Conservation (phyloP, 2,329 filamentous ascomycete genomes). For the Chalaropsis ovoidea region DNA sequence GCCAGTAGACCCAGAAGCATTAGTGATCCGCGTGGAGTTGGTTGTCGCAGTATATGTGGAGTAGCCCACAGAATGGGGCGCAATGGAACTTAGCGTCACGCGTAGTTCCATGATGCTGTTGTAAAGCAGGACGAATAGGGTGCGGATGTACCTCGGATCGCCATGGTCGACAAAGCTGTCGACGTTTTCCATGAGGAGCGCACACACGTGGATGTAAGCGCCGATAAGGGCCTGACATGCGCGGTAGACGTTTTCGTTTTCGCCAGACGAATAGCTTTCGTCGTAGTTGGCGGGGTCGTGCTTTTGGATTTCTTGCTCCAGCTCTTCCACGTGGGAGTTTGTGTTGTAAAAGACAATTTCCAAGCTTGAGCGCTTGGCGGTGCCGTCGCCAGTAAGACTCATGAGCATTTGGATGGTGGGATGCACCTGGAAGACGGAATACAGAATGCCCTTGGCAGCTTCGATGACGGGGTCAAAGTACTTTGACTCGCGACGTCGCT, state of each 20-base stretch:
- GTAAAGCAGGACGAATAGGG: constrained; percentile 52
- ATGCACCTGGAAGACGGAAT: constrained; percentile 58
- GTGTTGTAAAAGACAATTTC: constrained; percentile 60
- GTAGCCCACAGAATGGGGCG: constrained; percentile 22
- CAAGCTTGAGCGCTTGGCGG: constrained; percentile 51
- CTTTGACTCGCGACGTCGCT: constrained; percentile 53
- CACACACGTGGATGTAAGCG: constrained; percentile 56
- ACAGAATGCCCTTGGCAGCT: constrained; percentile 55
- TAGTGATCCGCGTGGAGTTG: constrained; percentile 7
- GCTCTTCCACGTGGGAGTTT: constrained; percentile 54
- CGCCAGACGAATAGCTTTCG: constrained; percentile 38
- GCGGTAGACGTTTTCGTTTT: constrained; percentile 54
- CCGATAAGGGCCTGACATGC: constrained; percentile 54
- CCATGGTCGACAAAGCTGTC: constrained; percentile 55
- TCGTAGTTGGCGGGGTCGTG: constrained; percentile 40
- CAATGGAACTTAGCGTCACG: constrained; percentile 39
- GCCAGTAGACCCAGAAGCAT: not conserved
- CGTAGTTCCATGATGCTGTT: constrained; percentile 59
- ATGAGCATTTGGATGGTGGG: constrained; percentile 58
- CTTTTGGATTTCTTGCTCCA: constrained; percentile 55
- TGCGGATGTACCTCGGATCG: constrained; percentile 56
- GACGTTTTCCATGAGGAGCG: constrained; percentile 50
- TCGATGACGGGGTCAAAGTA: constrained; percentile 52
- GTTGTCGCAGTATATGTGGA: constrained; percentile 16
- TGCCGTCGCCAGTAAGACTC: constrained; percentile 50